Conservation (phyloP, 176 grass and related monocot species). For the Oryza glumipatula region DNA sequence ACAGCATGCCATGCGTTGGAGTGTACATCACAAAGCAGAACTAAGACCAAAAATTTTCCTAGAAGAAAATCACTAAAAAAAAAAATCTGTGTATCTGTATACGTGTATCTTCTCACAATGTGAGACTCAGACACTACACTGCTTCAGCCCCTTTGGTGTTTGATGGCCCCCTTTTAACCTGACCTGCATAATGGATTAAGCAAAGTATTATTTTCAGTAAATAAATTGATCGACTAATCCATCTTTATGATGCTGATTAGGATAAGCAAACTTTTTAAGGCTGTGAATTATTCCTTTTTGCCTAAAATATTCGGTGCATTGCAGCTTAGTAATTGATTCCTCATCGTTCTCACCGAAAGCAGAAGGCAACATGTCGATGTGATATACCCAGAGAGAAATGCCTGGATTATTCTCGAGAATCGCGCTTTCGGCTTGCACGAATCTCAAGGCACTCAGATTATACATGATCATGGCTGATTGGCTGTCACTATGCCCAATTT, state of each 20-base stretch:
- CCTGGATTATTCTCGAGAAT: conserved; percentile 44
- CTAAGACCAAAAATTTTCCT: conserved; percentile 17
- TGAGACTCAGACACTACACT: conserved; percentile 60
- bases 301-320: neutral
- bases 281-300: conserved; percentile 7
- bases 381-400: conserved; percentile 31
- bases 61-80: neutral
- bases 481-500: neutral
- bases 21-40: conserved; percentile 12
- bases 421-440: neutral
- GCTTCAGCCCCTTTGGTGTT: conserved; percentile 52
- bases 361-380: conserved; percentile 2
- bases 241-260: neutral
- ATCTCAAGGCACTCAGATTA: neutral
- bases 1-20: neutral
- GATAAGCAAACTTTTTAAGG: neutral
- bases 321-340: conserved; percentile 4
- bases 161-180: conserved; percentile 69
- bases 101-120: neutral
- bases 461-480: neutral
- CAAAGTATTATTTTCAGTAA: neutral
- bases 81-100: neutral
- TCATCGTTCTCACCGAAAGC: conserved; percentile 57
- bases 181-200: conserved; percentile 45
- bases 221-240: neutral